phyloP scores from a whole-genome alignment of 116 monocot genomes.

The Posidonia oceanica region DNA sequence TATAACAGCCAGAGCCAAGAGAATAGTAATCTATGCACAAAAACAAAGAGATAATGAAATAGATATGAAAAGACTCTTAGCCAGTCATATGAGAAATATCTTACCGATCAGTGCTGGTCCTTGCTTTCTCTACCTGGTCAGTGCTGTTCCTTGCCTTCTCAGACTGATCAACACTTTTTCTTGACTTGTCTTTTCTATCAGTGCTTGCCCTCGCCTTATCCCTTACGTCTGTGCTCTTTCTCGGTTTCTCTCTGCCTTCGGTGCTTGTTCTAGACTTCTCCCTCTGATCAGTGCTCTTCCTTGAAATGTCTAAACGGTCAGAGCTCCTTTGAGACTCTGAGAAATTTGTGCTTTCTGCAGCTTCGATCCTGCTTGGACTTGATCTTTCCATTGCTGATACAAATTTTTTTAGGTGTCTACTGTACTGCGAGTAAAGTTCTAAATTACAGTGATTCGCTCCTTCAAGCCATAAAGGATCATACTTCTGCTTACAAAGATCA shows the following conservation, averaged over 20 bases:
- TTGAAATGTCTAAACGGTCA: constrained; percentile 8
- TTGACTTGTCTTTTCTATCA: constrained; percentile 22
- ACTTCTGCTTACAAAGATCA: constrained; percentile 21
- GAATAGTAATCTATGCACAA: not conserved
- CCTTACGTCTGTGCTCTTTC: constrained; percentile 20
- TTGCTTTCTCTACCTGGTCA: constrained; percentile 16
- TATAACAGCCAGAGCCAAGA: not conserved
- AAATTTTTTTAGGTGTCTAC: constrained; percentile 20
- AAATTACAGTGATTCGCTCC: constrained; percentile 22
- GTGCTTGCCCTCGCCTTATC: constrained; percentile 21
- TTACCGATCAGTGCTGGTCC: constrained; percentile 27
- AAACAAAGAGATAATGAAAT: not conserved
- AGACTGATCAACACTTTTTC: constrained; percentile 13
- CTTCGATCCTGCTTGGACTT: not conserved
- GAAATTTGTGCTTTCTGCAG: constrained; percentile 1
- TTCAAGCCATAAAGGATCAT: constrained; percentile 31
- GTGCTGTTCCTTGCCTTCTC: constrained; percentile 22
- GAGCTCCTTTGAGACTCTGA: constrained; percentile 18
- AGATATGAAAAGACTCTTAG: not conserved
- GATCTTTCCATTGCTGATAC: constrained; percentile 34
- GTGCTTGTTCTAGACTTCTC: constrained; percentile 23
- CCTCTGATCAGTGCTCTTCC: constrained; percentile 14
- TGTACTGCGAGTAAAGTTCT: constrained; percentile 19
- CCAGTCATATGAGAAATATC: not conserved
- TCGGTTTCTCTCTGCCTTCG: constrained; percentile 24